Percentiles rank a stretch among this genome's conserved stretches.
Evolutionary conservation across 495 filamentous ascomycete species (phyloP).

Genomic region (Lophium mytilinum): DNA sequence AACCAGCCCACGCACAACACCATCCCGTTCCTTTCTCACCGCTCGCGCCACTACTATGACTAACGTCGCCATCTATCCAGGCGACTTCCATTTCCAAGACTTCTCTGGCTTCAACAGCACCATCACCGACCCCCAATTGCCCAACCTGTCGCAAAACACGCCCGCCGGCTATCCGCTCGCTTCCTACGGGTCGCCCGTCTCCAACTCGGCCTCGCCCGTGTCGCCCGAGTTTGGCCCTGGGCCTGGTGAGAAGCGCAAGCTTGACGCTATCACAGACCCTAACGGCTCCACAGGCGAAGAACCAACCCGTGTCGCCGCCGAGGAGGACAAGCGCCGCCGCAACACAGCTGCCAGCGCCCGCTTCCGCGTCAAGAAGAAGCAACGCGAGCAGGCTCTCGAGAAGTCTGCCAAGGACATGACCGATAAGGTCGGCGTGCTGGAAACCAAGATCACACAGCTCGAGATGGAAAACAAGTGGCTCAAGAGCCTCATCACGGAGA

Average conservation of each 20-base stretch:
- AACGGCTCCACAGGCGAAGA: slow-evolving; percentile 48
- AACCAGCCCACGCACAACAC: neutral
- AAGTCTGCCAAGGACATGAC: slow-evolving; percentile 81
- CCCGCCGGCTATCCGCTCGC: slow-evolving; percentile 31
- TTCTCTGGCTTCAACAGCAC: slow-evolving; percentile 18
- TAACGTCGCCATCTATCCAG: slow-evolving; percentile 25
- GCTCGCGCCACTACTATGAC: slow-evolving; percentile 11
- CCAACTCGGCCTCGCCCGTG: slow-evolving; percentile 35
- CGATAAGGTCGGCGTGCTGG: slow-evolving; percentile 71
- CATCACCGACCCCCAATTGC: slow-evolving; percentile 25
- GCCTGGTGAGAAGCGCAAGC: slow-evolving; percentile 47
- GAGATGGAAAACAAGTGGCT: slow-evolving; percentile 97
- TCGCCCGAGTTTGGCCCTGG: slow-evolving; percentile 17
- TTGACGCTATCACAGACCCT: slow-evolving; percentile 32
- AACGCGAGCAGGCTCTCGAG: slow-evolving; percentile 90
- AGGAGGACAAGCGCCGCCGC: slow-evolving; percentile 93
- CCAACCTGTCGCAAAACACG: slow-evolving; percentile 42
- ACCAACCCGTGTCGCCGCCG: slow-evolving; percentile 66
- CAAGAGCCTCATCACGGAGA: slow-evolving; percentile 87
- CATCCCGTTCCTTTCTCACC: slow-evolving; percentile 1
- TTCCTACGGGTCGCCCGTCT: slow-evolving; percentile 36
- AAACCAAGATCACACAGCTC: slow-evolving; percentile 72
- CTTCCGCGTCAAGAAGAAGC: slow-evolving; percentile 99
- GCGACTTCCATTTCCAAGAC: slow-evolving; percentile 30
- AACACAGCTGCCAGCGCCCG: slow-evolving; percentile 93